A percentile compares a stretch with the other conserved stretches of the same genome.
Evolutionary conservation across 1,139 yeast genomes (phyloP).

Genomic region (Suhomyces anneliseae): DNA sequence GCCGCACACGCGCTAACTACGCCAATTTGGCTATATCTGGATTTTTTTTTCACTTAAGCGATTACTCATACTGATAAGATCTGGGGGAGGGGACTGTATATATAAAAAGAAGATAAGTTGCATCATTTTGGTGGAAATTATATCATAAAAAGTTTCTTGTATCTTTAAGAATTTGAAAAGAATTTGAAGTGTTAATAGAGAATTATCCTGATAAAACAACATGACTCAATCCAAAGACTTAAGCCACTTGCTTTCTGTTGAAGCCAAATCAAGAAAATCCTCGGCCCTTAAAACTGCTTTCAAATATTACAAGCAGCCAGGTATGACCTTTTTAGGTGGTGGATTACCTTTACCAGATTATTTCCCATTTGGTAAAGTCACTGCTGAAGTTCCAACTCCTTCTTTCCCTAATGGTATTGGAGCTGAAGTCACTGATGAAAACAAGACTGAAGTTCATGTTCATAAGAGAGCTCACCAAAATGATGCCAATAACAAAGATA

Average conservation of each 20-base stretch:
- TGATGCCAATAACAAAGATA: constrained; percentile 46
- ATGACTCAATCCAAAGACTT: constrained; percentile 59
- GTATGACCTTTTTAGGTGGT: constrained; percentile 88
- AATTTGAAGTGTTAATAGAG: no score
- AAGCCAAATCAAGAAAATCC: constrained; percentile 72
- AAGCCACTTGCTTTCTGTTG: constrained; percentile 71
- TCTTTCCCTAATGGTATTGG: constrained; percentile 78
- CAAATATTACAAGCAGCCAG: constrained; percentile 70
- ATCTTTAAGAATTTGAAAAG: no score
- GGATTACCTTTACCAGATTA: constrained; percentile 89
- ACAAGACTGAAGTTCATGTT: constrained; percentile 46
- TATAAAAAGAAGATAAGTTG: background rate
- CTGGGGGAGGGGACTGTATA: background rate
- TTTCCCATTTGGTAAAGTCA: constrained; percentile 83
- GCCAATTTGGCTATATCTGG: constrained; percentile 3
- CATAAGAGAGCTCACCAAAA: constrained; percentile 39
- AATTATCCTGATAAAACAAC: background rate
- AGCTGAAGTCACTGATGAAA: constrained; percentile 54
- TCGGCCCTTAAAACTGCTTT: constrained; percentile 86
- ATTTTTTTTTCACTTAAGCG: background rate
- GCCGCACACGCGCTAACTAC: background rate
- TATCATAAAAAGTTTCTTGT: no score
- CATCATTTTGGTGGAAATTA: background rate
- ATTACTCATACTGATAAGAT: constrained; percentile 7
- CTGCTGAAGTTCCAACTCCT: constrained; percentile 71